These are phyloP conservation scores for Pelargonium citronellum DNA, from an alignment of 441 rosid genomes.

Conservation along the genomic window DNA sequence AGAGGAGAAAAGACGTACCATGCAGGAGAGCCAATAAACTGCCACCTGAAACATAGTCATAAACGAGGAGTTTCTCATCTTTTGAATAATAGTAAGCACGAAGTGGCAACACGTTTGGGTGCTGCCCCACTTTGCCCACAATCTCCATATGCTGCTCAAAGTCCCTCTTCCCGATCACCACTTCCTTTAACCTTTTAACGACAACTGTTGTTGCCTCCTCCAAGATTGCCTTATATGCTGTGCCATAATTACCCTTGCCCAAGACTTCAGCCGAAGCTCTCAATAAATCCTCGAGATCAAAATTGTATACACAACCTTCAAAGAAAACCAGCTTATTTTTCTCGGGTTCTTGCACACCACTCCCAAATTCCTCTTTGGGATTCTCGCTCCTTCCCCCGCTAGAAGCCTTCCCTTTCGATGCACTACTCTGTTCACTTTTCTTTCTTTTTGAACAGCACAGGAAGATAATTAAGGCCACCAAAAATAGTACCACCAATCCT, in stretches of 20 bases:
- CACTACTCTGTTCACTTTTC: conserved; percentile 34
- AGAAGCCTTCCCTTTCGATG: conserved; percentile 41
- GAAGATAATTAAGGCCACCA: conserved; percentile 31
- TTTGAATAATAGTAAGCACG: conserved; percentile 69
- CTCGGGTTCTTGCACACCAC: conserved; percentile 87
- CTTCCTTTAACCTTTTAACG: conserved; percentile 67
- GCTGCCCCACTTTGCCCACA: conserved; percentile 49
- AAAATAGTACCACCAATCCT: conserved; percentile 38
- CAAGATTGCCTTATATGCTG: conserved; percentile 64
- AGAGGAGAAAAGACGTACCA: conserved; percentile 34
- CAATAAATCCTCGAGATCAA: conserved; percentile 64
- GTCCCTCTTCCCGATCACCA: conserved; percentile 61
- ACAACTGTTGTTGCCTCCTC: conserved; percentile 65
- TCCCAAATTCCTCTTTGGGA: conserved; percentile 83
- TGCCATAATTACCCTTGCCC: conserved; percentile 73
- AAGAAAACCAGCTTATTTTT: conserved; percentile 69
- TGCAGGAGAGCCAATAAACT: conserved; percentile 53
- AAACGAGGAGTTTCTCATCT: conserved; percentile 69
- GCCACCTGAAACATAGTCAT: conserved; percentile 50
- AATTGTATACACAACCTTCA: conserved; percentile 61
- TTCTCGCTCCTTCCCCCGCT: conserved; percentile 56
- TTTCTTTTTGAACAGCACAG: conserved; percentile 52
- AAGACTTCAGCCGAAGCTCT: conserved; percentile 78
- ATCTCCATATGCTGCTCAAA: conserved; percentile 76
- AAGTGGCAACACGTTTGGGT: conserved; percentile 53